Base-by-base conservation (phyloP, 192 early-diverging fungal species). In the Entomortierella parvispora region DNA sequence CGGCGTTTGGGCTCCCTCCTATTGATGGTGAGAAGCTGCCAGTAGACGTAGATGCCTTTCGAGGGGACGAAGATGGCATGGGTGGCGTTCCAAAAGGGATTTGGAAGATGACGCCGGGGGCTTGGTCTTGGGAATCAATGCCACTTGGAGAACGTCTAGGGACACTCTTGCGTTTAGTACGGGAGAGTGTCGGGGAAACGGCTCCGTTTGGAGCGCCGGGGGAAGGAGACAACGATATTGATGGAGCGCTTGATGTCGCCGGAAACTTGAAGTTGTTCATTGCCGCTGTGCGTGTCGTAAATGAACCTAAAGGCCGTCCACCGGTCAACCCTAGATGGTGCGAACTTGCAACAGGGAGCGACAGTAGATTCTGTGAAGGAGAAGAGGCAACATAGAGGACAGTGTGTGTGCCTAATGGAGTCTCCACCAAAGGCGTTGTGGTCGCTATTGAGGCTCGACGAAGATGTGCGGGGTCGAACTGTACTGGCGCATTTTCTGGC, bases 261-360 rank as follows among this genome's bases (percentile, higher is more conserved):
- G 74, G 74, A n/a, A 77, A 77, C 37, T 64, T 56, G 74, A 77
- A 77, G 22, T 29, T 59, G 40, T 50, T 68, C 74, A 77, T 68
- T 9, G 67, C 74, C 10, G 60, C 29, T 22, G 74, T 68, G 22
- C 29, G 65, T 8, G 49, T 37, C 0, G 71, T 8, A 11, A 23
- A 7, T 4, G 23, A 14, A 37, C n/a, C 17, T 7, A 34, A 47
- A 3, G 29, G 46, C 18, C 29, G 26, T 42, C 50, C 50, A 2
- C 53, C n/a, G n/a, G n/a, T n/a, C n/a, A n/a, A n/a, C n/a, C n/a
- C n/a, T n/a, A n/a, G n/a, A 20, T 17, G 20, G 52, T 32, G 45
- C 8, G 45, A 40, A 14, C 53, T 57, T 15, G 52, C 58, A 26
- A 59, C 56, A 0, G 74, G 74, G 2, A 77, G 33, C 8, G 74